Conservation (phyloP, 495 filamentous ascomycete genomes). For the Pyrenula aspistea region DNA sequence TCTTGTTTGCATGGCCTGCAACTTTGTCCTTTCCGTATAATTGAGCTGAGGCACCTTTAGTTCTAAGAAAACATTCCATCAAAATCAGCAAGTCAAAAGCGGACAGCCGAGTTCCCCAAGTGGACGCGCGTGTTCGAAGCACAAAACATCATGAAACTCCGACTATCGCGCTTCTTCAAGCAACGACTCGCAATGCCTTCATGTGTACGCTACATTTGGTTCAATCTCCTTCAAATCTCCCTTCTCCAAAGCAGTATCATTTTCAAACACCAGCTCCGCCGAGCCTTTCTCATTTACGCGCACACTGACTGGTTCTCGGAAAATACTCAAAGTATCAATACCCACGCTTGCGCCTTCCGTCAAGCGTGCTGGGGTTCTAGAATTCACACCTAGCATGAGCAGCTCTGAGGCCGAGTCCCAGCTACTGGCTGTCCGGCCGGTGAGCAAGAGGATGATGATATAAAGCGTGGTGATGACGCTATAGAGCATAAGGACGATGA, state of each 20-base stretch:
- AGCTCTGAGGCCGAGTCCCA: background rate
- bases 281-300: background rate
- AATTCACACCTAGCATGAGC: background rate
- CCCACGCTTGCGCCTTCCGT: background rate
- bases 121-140: too few species aligned
- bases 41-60: too few species aligned
- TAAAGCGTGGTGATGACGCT: background rate
- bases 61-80: too few species aligned
- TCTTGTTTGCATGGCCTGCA: too few species aligned
- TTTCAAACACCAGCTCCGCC: constrained; percentile 1
- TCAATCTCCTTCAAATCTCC: background rate
- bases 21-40: too few species aligned
- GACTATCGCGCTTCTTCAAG: too few species aligned
- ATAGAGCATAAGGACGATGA: background rate
- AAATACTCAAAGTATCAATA: background rate
- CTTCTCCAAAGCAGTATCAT: background rate
- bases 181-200: background rate
- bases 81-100: too few species aligned
- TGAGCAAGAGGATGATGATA: background rate
- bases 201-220: background rate
- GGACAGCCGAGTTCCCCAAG: too few species aligned
- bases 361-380: background rate
- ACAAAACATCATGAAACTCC: too few species aligned
- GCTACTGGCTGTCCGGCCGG: background rate
- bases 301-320: background rate